Evolutionary conservation across 1,284 basidiomycete genomes (phyloP), one percentile per base, ranked within the genome.

Genomic region (Irpex sp.): DNA sequence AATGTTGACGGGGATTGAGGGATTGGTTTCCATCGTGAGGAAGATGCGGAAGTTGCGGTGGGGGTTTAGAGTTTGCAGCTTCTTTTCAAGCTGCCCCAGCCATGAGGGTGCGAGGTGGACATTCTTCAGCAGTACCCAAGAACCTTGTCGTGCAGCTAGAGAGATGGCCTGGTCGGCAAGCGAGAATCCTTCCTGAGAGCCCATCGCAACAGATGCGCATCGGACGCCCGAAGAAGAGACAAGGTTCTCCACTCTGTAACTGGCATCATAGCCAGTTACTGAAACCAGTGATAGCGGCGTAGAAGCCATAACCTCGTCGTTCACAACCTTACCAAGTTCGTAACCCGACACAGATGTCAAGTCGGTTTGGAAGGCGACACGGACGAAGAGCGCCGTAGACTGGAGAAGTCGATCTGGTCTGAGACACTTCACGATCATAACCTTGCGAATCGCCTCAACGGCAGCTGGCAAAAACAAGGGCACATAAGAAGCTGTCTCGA

Each of bases 121-220:
- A 69, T 98, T 98, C 80, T 98, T 98, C 65, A 97, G 84, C 54
- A 98, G 80, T 1, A 98, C 95, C 95, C 95, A 97, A 11, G 90
- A 85, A 5, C 96, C 96, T 73, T 94, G 92, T 19, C 95, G 86
- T 13, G 94, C 92, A 26, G 95, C 95, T 21, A 89, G 78, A 19
- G 92, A 90, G 66, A 98, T 97, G 1, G 95, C 95, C 74, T 97
- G 94, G 71, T 98, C 96, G 4, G 96, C 96, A 2, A 95, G 82
- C 5, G 87, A 86, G 76, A 94, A 96, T n/a, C 96, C 95, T 81
- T 98, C 96, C 67, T 95, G 92, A 1, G 95, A 97, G n/a, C 96
- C 96, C 94, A 98, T 97, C 9, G 96, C 96, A 15, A 98, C 93
- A 1, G 94, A 93, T 0, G 88, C 81, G 65, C 93, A 96, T 35